phyloP scores from a whole-genome alignment of 345 rosid species.

The Corymbia maculata region DNA sequence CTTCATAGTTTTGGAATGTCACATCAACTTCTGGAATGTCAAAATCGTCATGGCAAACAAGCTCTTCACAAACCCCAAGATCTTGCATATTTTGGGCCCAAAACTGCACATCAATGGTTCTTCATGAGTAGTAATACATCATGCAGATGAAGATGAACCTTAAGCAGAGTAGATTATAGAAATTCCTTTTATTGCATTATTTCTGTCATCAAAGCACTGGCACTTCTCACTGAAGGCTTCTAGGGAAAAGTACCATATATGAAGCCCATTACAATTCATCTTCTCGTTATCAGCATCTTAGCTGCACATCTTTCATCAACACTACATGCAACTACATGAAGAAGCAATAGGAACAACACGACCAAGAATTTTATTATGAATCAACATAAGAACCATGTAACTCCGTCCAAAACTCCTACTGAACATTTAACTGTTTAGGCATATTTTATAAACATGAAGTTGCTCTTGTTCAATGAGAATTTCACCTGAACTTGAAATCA shows the following conservation, averaged over 20 bases:
- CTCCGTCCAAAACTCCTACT: background rate
- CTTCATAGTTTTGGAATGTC: slow-evolving; percentile 70
- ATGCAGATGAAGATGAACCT: background rate
- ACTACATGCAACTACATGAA: background rate
- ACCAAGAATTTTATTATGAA: background rate
- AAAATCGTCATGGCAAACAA: slow-evolving; percentile 34
- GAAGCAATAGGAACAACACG: background rate
- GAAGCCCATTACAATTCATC: background rate
- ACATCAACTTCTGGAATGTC: slow-evolving; percentile 76
- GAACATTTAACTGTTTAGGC: background rate
- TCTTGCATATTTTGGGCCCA: slow-evolving; percentile 87
- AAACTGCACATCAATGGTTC: slow-evolving; percentile 27
- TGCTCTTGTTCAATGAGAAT: background rate
- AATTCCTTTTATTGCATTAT: background rate
- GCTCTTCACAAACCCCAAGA: slow-evolving; percentile 76
- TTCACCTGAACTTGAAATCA: background rate
- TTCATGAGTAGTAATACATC: background rate
- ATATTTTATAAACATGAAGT: background rate
- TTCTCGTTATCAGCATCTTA: background rate
- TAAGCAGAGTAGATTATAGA: background rate
- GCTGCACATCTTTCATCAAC: background rate
- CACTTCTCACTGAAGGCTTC: background rate
- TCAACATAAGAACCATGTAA: background rate
- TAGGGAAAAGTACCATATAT: background rate
- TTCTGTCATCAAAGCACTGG: background rate